Evolutionary conservation across 805 yeast species (phyloP), one percentile per base, ranked within the genome.

Genomic region (Lachancea thermotolerans): DNA sequence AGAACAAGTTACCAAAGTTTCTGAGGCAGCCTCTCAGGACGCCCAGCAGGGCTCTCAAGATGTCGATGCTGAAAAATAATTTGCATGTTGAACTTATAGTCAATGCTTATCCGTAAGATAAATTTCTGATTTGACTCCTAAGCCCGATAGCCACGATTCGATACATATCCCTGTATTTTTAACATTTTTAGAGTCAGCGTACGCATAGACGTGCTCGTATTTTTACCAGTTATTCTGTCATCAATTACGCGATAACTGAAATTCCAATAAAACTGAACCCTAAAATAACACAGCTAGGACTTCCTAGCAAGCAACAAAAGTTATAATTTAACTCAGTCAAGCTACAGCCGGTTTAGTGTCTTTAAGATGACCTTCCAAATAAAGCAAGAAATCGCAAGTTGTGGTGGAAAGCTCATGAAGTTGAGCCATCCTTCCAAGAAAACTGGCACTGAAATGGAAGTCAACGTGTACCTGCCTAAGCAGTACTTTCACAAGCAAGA

Each of bases 381-480:
- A 12, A 71, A 72, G 27, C 71, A 78, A 18, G 77, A 75, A 48
- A 79, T 84, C 52, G 51, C 62, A 54, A 75, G 77, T 49, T 84
- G 82, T 57, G 88, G 83, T 2, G 99, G 99, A 31, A 73, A 75
- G 60, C 70, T 91, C 16, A 64, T 78, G 55, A 91, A 91, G 65
- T 69, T 90, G 35, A 66, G 81, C 25, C 99, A 91, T 63, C 73
- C 77, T 21, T 88, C 97, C 4, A 52, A 57, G 4, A 64, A 68
- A 42, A 81, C 91, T 9, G 69, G 74, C 17, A 82, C 95, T 45
- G 64, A 72, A 30, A 91, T 91, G 97, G 80, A 78, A 51, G 83
- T 90, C 38, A 93, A 91, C 56, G 76, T 91, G 37, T 91, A 79
- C 56, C 64, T 93, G 31, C 99, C 98, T 37, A 69, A 75, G 58